A percentile compares a stretch with the other conserved stretches of the same genome.
Conservation (phyloP, 768 basidiomycete species). For the Sporobolomyces phaffii region DNA sequence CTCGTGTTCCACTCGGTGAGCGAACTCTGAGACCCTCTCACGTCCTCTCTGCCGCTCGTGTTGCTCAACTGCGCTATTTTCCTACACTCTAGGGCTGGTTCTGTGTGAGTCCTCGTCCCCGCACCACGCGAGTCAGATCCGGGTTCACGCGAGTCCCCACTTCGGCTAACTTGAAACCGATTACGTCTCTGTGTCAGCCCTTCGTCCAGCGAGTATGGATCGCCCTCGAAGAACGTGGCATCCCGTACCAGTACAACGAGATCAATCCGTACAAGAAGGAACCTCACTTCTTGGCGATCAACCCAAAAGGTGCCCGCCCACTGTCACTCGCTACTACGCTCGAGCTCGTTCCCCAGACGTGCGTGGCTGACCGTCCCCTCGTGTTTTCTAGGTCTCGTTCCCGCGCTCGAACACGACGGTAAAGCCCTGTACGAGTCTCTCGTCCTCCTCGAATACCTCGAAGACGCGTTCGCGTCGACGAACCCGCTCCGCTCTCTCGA, state of each 20-base stretch:
- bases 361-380: background rate
- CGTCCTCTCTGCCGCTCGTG: constrained; percentile 46
- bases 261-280: constrained; percentile 49
- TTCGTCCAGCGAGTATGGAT: constrained; percentile 80
- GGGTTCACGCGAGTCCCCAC: background rate
- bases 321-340: background rate
- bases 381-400: constrained; percentile 56
- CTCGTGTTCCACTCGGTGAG: constrained; percentile 55
- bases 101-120: background rate
- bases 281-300: constrained; percentile 67
- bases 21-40: background rate
- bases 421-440: constrained; percentile 66
- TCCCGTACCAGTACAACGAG: constrained; percentile 76
- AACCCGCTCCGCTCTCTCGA: background rate
- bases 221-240: constrained; percentile 61
- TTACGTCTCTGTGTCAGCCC: too few relatives aligned
- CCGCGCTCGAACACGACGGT: constrained; percentile 52
- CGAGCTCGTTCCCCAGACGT: background rate
- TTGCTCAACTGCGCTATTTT: too few relatives aligned
- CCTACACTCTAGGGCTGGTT: background rate
- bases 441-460: constrained; percentile 33
- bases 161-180: constrained; percentile 60
- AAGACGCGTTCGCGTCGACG: constrained; percentile 11
- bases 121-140: background rate
- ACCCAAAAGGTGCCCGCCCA: constrained; percentile 57